Evolutionary conservation across 352 stramenopile species (phyloP).

Genomic region (Thalassiosira delicatula): DNA sequence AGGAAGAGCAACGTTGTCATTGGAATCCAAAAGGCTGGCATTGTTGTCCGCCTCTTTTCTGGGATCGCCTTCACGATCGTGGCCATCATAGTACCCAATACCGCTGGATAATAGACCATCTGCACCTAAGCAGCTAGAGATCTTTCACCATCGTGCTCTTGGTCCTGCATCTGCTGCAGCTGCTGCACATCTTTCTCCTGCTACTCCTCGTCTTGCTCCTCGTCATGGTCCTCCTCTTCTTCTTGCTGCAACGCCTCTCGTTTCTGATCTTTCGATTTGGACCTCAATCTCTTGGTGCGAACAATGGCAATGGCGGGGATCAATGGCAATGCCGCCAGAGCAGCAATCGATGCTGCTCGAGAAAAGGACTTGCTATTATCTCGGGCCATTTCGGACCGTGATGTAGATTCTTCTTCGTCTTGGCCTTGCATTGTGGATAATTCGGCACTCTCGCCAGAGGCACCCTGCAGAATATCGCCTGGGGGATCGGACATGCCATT

Average conservation of each 20-base stretch:
- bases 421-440: constrained; percentile 15
- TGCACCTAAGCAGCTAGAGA: not conserved
- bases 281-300: constrained; percentile 28
- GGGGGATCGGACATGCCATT: constrained; percentile 27
- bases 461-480: constrained; percentile 22
- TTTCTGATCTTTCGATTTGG: constrained; percentile 34
- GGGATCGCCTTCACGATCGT: constrained; percentile 42
- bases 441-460: constrained; percentile 35
- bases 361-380: too few species aligned
- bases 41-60: constrained; percentile 8
- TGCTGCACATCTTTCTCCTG: constrained; percentile 35
- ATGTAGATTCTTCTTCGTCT: not conserved
- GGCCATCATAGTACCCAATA: constrained; percentile 77
- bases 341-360: too few species aligned
- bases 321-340: constrained; percentile 20
- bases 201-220: constrained; percentile 2
- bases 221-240: constrained; percentile 33
- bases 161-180: not conserved
- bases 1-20: not conserved
- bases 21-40: constrained; percentile 9
- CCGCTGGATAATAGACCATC: constrained; percentile 63
- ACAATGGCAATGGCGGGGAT: constrained; percentile 46
- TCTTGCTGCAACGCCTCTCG: constrained; percentile 20
- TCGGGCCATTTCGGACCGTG: constrained; percentile 32
- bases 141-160: too few species aligned